Evolutionary conservation across 352 stramenopile genomes (phyloP), one percentile per base, ranked within the genome.

Genomic region (Pythium phragmitis): DNA sequence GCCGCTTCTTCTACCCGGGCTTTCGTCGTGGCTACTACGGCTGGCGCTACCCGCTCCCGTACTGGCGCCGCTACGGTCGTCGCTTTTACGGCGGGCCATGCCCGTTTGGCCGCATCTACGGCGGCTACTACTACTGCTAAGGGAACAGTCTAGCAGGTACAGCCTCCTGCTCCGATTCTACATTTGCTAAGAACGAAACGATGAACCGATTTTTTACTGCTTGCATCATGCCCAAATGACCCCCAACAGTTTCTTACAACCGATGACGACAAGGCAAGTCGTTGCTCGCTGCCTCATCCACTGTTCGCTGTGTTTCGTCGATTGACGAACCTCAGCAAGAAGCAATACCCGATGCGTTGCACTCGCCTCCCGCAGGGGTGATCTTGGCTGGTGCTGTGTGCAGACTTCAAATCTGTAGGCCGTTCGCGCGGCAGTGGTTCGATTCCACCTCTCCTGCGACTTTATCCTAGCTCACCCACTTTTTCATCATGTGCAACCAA

Each of bases 361-460:
- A 19, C n/a, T 34, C 9, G 3, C 23, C 3, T 17, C 1, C 33
- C 23, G 84, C 86, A 93, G 82, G 80, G 60, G 81, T 96, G 85
- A 94, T 70, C 88, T 89, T 89, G 81, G 85, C 84, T 94, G 85
- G 88, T 94, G 85, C 83, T 86, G 70, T 79, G 86, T 93, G 84
- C 85, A 93, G 86, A 93, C 86, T 95, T 95, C 88, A 95, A 95
- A 96, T 92, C 86, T 92, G 85, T 92, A 89, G 85, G 88, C 81
- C 82, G 87, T 87, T 94, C 76, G 71, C 68, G 75, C 89, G 81
- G 80, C 88, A 94, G 85, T 87, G 87, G 88, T 94, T 94, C 85
- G 83, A 96, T 94, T 92, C 86, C 87, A 88, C 85, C 86, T 94
- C 85, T 73, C 78, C 70, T 94, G 86, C 86, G 86, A 76, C 55